phyloP scores from a whole-genome alignment of 768 basidiomycete genomes.

The Sporobolomyces pararoseus region DNA sequence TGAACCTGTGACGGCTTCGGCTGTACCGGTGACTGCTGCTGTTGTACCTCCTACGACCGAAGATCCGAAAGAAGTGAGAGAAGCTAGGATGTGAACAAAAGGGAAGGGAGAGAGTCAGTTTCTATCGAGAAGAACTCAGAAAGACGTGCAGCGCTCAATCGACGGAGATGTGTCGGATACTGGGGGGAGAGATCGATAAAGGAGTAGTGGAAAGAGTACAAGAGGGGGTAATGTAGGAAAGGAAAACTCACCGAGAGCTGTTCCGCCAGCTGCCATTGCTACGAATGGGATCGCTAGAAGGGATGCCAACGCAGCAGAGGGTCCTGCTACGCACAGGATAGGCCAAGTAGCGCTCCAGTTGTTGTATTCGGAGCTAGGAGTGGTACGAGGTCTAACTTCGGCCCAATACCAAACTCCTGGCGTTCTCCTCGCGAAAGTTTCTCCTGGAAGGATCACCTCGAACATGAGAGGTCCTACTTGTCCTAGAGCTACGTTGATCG shows the following conservation, averaged over 20 bases:
- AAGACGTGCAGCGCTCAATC: too few relatives aligned
- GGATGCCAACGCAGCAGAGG: constrained; percentile 27
- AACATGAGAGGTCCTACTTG: constrained; percentile 38
- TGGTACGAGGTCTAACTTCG: constrained; percentile 33
- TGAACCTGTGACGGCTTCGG: background rate
- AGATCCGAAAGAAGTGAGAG: constrained; percentile 25
- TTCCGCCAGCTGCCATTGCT: constrained; percentile 28
- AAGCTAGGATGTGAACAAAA: too few relatives aligned
- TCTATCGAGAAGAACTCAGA: too few relatives aligned
- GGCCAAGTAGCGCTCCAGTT: constrained; percentile 31
- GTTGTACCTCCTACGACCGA: constrained; percentile 14
- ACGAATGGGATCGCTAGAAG: constrained; percentile 39
- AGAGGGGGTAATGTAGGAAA: too few relatives aligned
- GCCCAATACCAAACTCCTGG: constrained; percentile 30
- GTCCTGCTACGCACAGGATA: constrained; percentile 32
- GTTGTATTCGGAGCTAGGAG: constrained; percentile 16
- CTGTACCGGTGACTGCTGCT: background rate
- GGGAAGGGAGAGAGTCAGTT: too few relatives aligned
- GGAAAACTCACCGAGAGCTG: constrained; percentile 19
- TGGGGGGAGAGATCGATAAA: too few relatives aligned
- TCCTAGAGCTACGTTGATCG: constrained; percentile 33
- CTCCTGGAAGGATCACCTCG: constrained; percentile 29
- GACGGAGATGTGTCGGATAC: too few relatives aligned
- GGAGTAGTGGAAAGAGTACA: too few relatives aligned
- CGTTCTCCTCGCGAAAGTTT: constrained; percentile 34